Percentiles rank a stretch among this genome's conserved stretches.
Evolutionary conservation across 495 filamentous ascomycete species (phyloP).

Genomic region (Aspergillus avenaceus): DNA sequence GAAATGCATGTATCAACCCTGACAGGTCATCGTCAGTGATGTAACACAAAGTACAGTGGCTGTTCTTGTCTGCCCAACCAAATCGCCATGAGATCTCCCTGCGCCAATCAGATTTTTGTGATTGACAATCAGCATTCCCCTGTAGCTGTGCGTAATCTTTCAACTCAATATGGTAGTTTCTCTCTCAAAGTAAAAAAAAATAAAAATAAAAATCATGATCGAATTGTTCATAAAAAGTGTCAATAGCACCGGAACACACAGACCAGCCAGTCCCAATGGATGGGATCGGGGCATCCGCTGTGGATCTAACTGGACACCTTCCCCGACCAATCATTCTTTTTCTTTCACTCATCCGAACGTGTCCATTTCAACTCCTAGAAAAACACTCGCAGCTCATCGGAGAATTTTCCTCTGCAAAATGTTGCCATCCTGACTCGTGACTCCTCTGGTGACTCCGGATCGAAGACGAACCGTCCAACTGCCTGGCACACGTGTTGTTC

Average conservation of each 20-base stretch:
- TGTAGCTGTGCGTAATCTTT: not conserved
- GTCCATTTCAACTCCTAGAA: not conserved
- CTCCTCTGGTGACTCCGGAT: not conserved
- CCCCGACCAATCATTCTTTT: not conserved
- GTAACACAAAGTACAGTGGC: no score
- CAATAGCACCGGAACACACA: constrained; percentile 3
- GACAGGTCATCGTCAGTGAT: not conserved
- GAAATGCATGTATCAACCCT: no score
- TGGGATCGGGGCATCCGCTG: not conserved
- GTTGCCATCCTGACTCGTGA: constrained; percentile 2
- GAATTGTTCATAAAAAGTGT: no score
- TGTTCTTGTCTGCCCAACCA: not conserved
- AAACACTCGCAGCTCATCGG: not conserved
- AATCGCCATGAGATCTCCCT: no score
- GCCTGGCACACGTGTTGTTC: not conserved
- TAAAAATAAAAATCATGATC: no score
- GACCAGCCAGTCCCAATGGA: constrained; percentile 3
- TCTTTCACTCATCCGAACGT: not conserved
- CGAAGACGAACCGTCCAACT: not conserved
- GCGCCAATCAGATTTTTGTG: not conserved
- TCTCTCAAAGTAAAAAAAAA: no score
- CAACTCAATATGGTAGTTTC: no score
- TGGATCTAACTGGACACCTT: not conserved
- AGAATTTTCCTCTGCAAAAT: not conserved
- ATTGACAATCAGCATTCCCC: not conserved